Evolutionary conservation across 805 yeast genomes (phyloP), one percentile per base, ranked within the genome.

Genomic region (Metschnikowia matae): DNA sequence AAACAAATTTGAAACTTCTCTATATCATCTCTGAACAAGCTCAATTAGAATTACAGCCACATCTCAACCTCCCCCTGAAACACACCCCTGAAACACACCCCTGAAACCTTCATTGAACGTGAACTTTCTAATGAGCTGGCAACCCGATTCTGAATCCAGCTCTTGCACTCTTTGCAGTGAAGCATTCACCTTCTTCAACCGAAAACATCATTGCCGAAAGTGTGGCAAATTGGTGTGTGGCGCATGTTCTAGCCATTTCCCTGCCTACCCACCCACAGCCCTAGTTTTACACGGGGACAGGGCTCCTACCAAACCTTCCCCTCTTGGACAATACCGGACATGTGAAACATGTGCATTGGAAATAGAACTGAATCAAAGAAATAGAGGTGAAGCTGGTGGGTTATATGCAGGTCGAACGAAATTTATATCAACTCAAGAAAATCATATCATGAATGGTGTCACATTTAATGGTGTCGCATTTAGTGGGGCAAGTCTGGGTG

Each of bases 141-240:
- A 89, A 67, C 76, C 81, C 3, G 96, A 89, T 63, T 70, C 67
- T 4, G 80, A 70, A 1, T 84, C 70, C 1, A 20, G 54, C 0
- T 60, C 59, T 2, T 89, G 96, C 61, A 73, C 74, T 18, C 59
- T 81, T 3, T 89, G 96, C 64, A 61, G 62, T 31, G 53, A 63
- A 0, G 48, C 55, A 37, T 89, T 83, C 68, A 72, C 83, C 2
- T 66, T 87, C 50, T 82, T 85, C 64, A 79, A 73, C 62, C 75
- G 96, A 50, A 77, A 90, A 49, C 96, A 89, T 67, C 96, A 89
- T 64, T 89, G 96, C 65, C 74, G 94, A 47, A 75, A 73, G 52
- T 89, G 96, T 68, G 96, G 96, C 2, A 72, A 82, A 33, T 84
- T 89, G 0, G 87, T 85, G 15, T 89, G 96, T 66, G 84, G 82